A percentile compares a stretch with the other conserved stretches of the same genome.
Evolutionary conservation across 1,284 basidiomycete species (phyloP).

Genomic region (Bjerkandera adusta): DNA sequence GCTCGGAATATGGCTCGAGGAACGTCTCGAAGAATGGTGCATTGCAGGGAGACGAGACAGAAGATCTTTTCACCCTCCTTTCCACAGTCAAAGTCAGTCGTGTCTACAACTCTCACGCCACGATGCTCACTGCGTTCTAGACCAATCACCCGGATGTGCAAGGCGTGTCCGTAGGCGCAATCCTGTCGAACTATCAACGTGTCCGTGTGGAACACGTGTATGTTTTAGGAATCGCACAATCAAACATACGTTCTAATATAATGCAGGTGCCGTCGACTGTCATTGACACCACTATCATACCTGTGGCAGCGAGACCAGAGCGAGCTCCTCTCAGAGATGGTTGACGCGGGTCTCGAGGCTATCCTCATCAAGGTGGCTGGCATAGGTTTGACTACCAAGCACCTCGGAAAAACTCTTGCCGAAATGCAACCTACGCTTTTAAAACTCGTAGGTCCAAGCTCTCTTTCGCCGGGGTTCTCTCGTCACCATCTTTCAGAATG

Average conservation of each 20-base stretch:
- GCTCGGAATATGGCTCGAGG: conserved; percentile 81
- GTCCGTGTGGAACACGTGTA: conserved; percentile 97
- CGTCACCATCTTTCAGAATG: conserved; percentile 52
- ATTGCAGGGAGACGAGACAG: conserved; percentile 87
- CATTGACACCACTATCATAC: conserved; percentile 81
- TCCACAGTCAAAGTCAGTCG: conserved; percentile 68
- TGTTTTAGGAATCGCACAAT: conserved; percentile 26
- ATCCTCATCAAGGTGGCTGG: conserved; percentile 97
- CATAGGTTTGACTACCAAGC: conserved; percentile 77
- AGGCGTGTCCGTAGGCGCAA: conserved; percentile 93
- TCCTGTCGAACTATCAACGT: conserved; percentile 96
- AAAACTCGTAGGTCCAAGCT: conserved; percentile 59
- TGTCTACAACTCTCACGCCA: not conserved
- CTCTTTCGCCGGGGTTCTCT: not conserved
- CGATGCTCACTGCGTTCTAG: conserved; percentile 10
- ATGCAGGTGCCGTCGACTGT: conserved; percentile 76
- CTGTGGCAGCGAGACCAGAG: conserved; percentile 94
- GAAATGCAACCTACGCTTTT: conserved; percentile 76
- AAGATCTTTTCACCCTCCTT: conserved; percentile 87
- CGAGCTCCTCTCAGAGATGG: conserved; percentile 86
- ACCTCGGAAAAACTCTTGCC: conserved; percentile 79
- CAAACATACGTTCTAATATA: not conserved
- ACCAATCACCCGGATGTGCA: conserved; percentile 74
- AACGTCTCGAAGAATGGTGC: conserved; percentile 45
- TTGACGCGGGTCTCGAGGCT: conserved; percentile 75